These are phyloP conservation scores for Macaranga tanarius DNA, from an alignment of 441 rosid species.

Conservation along the genomic window DNA sequence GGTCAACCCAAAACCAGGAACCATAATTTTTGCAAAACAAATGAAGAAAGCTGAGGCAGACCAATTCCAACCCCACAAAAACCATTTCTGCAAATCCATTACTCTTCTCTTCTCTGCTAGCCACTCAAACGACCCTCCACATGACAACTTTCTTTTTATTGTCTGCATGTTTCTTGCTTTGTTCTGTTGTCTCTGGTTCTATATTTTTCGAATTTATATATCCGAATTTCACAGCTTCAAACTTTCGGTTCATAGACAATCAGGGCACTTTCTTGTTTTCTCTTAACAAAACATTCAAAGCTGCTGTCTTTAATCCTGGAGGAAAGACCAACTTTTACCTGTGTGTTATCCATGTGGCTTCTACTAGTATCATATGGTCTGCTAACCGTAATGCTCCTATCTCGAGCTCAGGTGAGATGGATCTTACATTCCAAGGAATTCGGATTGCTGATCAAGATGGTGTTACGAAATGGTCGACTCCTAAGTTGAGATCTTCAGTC, in stretches of 20 bases:
- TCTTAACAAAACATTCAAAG: conserved; percentile 55
- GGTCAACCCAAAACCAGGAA: conserved; percentile 37
- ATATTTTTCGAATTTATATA: conserved; percentile 44
- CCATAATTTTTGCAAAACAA: conserved; percentile 27
- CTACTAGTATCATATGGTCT: conserved; percentile 69
- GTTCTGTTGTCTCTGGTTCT: conserved; percentile 35
- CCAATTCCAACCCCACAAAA: conserved; percentile 31
- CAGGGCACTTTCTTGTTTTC: conserved; percentile 71
- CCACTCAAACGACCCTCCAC: conserved; percentile 22
- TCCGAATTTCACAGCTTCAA: conserved; percentile 76
- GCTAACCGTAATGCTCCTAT: conserved; percentile 67
- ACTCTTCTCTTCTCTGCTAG: conserved; percentile 21
- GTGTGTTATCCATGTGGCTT: conserved; percentile 60
- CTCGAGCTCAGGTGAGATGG: conserved; percentile 58
- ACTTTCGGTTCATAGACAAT: conserved; percentile 47
- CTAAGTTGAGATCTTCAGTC: conserved; percentile 50
- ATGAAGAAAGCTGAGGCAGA: conserved; percentile 17
- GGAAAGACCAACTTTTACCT: conserved; percentile 54
- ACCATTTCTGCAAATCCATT: conserved; percentile 15
- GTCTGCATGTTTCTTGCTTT: conserved; percentile 34
- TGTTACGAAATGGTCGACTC: conserved; percentile 64
- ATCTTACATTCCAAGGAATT: conserved; percentile 56
- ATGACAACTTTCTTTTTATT: conserved; percentile 48
- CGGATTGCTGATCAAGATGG: conserved; percentile 45
- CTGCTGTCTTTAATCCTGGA: conserved; percentile 57